Base-by-base conservation (phyloP, 1,284 basidiomycete species). In the Boletellus deceptivus region DNA sequence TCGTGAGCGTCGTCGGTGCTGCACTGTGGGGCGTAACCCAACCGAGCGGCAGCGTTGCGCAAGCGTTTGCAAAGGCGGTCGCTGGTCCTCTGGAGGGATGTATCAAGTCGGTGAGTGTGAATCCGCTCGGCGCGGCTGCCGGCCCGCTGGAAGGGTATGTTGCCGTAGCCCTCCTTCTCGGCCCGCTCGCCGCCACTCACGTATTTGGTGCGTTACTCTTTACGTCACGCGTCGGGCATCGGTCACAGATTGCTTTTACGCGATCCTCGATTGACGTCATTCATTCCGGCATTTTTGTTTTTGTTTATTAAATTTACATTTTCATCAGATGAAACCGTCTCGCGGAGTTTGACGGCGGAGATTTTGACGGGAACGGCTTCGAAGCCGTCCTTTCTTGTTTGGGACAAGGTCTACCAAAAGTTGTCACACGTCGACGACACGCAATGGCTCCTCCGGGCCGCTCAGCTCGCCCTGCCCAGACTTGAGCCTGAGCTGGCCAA, bases 131-230 rank as follows among this genome's bases (percentile, higher is more conserved):
- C 43, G 65, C 78, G 0, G 68, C 78, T 29, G 79, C 79, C 1
- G 86, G 89, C 0, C 83, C 89, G 22, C 65, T 93, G 31, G 93
- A 96, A 62, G 93, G 89, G 0, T 96, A 93, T 63, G 77, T 93
- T 10, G 84, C 89, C 1, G 66, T 84, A 18, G 81, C 91, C 0
- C 70, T 86, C 3, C 70, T 92, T 5, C 74, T 93, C 14, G 85
- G 87, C 1, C 82, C 84, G 0, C 63, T 88, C 36, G 62, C 73
- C 16, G 68, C 65, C 40, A 76, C 72, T n/a, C 72, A 72, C 20
- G 68, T 74, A 57, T 81, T 84, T 53, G 76, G 82, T 86, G 69
- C 44, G 71, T 71, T 24, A 31, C 29, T 4, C 11, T 8, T 31
- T 31, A 31, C 29, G 29, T 31, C 29, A 31, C 29, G 9, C 11